Evolutionary conservation across 2,329 filamentous ascomycete species (phyloP), one percentile per base, ranked within the genome.

Genomic region (Graphiopsis chlorocephala): DNA sequence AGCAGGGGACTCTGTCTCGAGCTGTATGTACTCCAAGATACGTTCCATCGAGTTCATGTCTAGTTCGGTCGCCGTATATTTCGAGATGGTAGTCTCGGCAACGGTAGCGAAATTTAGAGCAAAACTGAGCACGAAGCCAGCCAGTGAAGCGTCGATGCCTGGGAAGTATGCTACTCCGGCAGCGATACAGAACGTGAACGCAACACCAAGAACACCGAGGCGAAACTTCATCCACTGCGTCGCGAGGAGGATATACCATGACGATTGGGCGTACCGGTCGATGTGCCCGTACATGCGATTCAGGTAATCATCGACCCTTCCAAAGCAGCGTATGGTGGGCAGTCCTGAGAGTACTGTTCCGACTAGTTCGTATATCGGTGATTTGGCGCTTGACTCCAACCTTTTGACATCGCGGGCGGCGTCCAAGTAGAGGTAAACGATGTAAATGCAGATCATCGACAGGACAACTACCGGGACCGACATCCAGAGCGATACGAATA

Each of bases 61-160:
- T n/a, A 45, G n/a, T 45, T 45, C 38, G 4, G 38, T 45, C n/a
- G 38, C 38, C 8, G 38, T 45, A 10, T 45, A 45, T 12, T 45
- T 45, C n/a, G n/a, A 20, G 17, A 45, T 45, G 8, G 38, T 45
- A 10, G 38, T 45, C n/a, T 45, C 38, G 38, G 38, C 38, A 7
- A 45, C 96, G 75, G 97, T 93, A 0, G 92, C 94, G 72, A 97
- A 97, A 2, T 91, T 92, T 71, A 97, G 91, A 11, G 93, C 93
- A 72, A 97, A 97, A 64, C 91, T 96, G 69, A 97, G 80, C 4
- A 93, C 95, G 67, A 97, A 85, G 79, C 93, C 93, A 20, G 92
- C 93, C 35, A 92, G 90, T 67, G 93, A 93, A 31, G 93, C 93
- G 20, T 92, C 93, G 45, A 92, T 90, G 67, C 93, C 87, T 0